These are phyloP conservation scores for Sporobolomyces pararoseus DNA, from an alignment of 768 basidiomycete species.

Conservation along the genomic window DNA sequence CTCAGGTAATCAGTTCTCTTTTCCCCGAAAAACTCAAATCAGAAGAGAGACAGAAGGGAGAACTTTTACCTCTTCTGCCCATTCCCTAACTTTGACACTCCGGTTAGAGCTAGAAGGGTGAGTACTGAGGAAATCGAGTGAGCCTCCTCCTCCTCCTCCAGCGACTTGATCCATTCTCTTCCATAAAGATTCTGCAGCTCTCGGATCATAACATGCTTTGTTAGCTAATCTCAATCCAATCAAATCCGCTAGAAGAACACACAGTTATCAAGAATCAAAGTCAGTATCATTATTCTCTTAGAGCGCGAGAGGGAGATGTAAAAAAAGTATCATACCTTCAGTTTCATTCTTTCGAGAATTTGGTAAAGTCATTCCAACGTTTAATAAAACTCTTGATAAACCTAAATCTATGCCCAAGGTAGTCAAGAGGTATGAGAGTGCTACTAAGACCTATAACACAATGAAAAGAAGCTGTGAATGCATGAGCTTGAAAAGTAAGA, in stretches of 20 bases:
- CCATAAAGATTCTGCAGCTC: conserved; percentile 74
- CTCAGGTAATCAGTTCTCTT: too few species aligned
- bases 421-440: conserved; percentile 9
- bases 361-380: conserved; percentile 55
- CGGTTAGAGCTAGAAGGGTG: conserved; percentile 74
- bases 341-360: conserved; percentile 76
- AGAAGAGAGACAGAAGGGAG: too few species aligned
- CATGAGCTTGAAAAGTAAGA: too few species aligned
- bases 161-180: conserved; percentile 62
- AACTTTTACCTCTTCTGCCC: conserved; percentile 36
- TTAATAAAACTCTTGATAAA: conserved; percentile 22
- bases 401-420: conserved; percentile 35
- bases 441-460: conserved; percentile 12
- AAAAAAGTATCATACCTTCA: conserved; percentile 59
- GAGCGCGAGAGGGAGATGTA: background rate
- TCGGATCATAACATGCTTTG: conserved; percentile 80
- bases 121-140: conserved; percentile 65
- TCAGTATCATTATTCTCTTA: background rate
- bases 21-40: too few species aligned
- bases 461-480: too few species aligned
- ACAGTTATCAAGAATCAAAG: too few species aligned
- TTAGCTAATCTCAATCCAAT: conserved; percentile 78
- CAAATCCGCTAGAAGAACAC: conserved; percentile 64
- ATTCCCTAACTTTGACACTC: conserved; percentile 53
- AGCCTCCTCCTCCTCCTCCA: conserved; percentile 46